phyloP scores from a whole-genome alignment of 1,284 basidiomycete species.

The Marasmius tenuissimus region DNA sequence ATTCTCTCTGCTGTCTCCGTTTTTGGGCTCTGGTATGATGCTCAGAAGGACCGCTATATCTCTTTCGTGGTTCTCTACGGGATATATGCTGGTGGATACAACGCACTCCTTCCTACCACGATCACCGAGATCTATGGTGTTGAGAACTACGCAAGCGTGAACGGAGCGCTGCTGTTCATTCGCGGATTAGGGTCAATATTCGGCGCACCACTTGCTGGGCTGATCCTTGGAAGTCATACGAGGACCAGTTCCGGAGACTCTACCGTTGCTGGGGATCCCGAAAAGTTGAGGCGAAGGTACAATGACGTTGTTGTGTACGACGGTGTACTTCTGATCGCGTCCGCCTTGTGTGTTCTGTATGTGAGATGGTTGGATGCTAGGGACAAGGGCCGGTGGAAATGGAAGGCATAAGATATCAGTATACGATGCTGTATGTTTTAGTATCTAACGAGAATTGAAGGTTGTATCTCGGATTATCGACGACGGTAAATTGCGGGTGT shows the following conservation, averaged over 20 bases:
- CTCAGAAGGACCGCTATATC: conserved; percentile 33
- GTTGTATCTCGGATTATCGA: too few species aligned
- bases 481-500: too few species aligned
- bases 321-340: conserved; percentile 35
- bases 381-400: conserved; percentile 39
- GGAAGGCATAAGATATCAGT: conserved; percentile 30
- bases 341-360: conserved; percentile 39
- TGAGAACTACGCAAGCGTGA: conserved; percentile 41
- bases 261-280: not conserved
- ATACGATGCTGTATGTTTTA: not conserved
- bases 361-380: conserved; percentile 45
- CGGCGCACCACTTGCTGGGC: conserved; percentile 41
- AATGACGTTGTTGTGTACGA: conserved; percentile 40
- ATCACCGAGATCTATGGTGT: conserved; percentile 43
- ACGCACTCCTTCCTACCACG: conserved; percentile 41
- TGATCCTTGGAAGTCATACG: conserved; percentile 40
- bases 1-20: conserved; percentile 40
- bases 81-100: conserved; percentile 41
- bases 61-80: conserved; percentile 40
- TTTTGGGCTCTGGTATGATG: conserved; percentile 42
- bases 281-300: conserved; percentile 29
- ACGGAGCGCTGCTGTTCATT: conserved; percentile 41
- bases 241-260: conserved; percentile 11
- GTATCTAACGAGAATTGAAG: not conserved
- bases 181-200: conserved; percentile 39